These are phyloP conservation scores for Cadophora sp. DNA, from an alignment of 2,329 filamentous ascomycete species.

Conservation along the genomic window DNA sequence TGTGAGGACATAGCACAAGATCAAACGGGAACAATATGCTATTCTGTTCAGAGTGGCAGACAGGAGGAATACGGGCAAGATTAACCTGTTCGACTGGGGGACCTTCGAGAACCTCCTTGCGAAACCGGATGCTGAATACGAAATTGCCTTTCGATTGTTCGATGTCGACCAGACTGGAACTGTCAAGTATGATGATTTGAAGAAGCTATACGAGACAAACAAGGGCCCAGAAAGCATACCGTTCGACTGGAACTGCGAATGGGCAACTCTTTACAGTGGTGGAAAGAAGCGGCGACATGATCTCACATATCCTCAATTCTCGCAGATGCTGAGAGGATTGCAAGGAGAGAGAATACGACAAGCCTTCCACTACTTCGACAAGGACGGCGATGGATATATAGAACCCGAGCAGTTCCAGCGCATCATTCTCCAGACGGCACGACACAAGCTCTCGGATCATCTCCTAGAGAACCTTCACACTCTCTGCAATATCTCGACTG, in stretches of 20 bases:
- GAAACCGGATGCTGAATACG: slow-evolving; percentile 97
- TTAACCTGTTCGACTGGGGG: slow-evolving; percentile 86
- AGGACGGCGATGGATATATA: slow-evolving; percentile 92
- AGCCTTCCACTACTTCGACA: slow-evolving; percentile 91
- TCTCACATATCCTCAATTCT: slow-evolving; percentile 95
- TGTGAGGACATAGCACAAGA: slow-evolving; percentile 79
- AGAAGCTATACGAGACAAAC: slow-evolving; percentile 84
- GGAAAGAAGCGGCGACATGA: slow-evolving; percentile 85
- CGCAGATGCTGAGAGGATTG: slow-evolving; percentile 94
- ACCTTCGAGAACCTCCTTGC: slow-evolving; percentile 92
- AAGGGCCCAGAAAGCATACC: slow-evolving; percentile 85
- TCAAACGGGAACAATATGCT: slow-evolving; percentile 92
- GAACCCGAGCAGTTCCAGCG: slow-evolving; percentile 94
- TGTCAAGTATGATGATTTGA: slow-evolving; percentile 90
- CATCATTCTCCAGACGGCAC: slow-evolving; percentile 91
- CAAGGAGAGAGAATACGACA: slow-evolving; percentile 96
- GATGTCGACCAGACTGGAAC: slow-evolving; percentile 83
- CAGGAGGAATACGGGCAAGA: slow-evolving; percentile 72
- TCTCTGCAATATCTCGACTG: slow-evolving; percentile 90
- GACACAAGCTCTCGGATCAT: slow-evolving; percentile 97
- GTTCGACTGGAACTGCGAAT: slow-evolving; percentile 97
- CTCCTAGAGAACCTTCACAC: slow-evolving; percentile 89
- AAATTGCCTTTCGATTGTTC: slow-evolving; percentile 97
- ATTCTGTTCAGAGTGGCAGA: slow-evolving; percentile 94
- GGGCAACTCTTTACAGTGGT: slow-evolving; percentile 94